Evolutionary conservation across 2,329 filamentous ascomycete species (phyloP).

Genomic region (Apiospora hydei): DNA sequence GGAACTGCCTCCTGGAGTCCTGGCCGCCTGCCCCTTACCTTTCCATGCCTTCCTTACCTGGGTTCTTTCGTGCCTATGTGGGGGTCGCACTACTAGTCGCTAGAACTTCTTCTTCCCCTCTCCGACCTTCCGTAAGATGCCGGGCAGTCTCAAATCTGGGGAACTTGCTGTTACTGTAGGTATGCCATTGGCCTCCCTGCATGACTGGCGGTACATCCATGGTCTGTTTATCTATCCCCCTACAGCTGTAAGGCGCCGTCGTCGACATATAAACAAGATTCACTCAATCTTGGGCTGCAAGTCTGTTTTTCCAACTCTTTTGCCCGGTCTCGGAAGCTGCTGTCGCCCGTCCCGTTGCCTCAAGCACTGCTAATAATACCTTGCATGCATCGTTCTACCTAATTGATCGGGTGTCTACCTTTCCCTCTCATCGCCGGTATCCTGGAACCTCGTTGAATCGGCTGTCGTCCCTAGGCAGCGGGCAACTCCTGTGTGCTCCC

Average conservation of each 20-base stretch:
- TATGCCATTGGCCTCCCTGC: background rate
- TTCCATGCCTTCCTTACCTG: background rate
- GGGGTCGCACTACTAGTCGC: slow-evolving; percentile 10
- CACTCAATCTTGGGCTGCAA: background rate
- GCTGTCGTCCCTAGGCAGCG: background rate
- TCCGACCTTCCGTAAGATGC: slow-evolving; percentile 11
- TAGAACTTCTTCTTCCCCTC: background rate
- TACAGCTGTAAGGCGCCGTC: background rate
- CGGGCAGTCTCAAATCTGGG: background rate
- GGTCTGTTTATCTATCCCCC: background rate
- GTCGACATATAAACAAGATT: background rate
- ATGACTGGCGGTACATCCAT: background rate
- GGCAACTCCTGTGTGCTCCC: background rate
- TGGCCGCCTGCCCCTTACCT: background rate
- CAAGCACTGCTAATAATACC: background rate
- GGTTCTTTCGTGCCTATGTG: background rate
- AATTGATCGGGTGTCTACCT: background rate
- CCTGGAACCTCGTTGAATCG: background rate
- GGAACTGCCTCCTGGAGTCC: background rate
- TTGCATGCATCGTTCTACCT: background rate
- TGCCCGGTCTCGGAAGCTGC: background rate
- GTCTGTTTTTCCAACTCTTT: background rate
- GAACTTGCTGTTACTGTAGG: background rate
- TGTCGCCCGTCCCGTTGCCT: background rate
- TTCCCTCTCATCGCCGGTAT: background rate